A percentile compares a stretch with the other conserved stretches of the same genome.
Conservation (phyloP, 495 filamentous ascomycete genomes). For the Delitschia confertaspora region DNA sequence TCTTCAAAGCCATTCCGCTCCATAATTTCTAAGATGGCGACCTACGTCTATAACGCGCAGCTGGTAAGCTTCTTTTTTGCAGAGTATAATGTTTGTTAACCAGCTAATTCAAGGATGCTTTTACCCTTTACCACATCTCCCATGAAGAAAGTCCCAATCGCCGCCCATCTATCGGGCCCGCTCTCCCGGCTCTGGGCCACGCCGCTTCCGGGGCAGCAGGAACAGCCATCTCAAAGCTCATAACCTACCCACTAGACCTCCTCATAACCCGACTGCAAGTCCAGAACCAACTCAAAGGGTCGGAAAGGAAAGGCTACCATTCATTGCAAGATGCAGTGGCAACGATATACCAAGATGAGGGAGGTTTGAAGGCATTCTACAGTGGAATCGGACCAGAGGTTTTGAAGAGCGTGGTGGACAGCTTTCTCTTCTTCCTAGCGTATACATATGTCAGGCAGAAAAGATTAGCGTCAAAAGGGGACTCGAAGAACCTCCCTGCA, state of each 20-base stretch:
- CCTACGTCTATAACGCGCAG: conserved; percentile 26
- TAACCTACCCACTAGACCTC: conserved; percentile 77
- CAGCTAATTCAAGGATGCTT: conserved; percentile 31
- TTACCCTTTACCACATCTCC: conserved; percentile 32
- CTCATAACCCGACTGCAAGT: conserved; percentile 79
- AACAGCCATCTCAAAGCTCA: conserved; percentile 64
- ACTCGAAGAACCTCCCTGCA: conserved; percentile 43
- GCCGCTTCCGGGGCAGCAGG: conserved; percentile 73
- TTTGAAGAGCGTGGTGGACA: conserved; percentile 62
- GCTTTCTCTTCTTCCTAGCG: conserved; percentile 76
- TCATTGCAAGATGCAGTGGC: conserved; percentile 59
- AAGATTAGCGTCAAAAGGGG: conserved; percentile 37
- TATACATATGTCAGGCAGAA: conserved; percentile 62
- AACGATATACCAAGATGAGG: conserved; percentile 64
- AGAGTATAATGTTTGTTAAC: background rate
- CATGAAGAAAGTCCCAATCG: conserved; percentile 22
- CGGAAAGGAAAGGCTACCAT: conserved; percentile 48
- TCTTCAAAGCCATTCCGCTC: too few species aligned
- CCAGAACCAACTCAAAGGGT: conserved; percentile 50
- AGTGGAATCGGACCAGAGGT: conserved; percentile 65
- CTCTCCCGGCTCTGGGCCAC: conserved; percentile 80
- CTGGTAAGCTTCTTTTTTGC: conserved; percentile 7
- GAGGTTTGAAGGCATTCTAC: conserved; percentile 63
- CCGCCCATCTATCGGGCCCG: conserved; percentile 26
- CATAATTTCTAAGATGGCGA: too few species aligned